These are phyloP conservation scores for Phaeosphaeria sp. DNA, from an alignment of 2,329 filamentous ascomycete species.

Conservation along the genomic window DNA sequence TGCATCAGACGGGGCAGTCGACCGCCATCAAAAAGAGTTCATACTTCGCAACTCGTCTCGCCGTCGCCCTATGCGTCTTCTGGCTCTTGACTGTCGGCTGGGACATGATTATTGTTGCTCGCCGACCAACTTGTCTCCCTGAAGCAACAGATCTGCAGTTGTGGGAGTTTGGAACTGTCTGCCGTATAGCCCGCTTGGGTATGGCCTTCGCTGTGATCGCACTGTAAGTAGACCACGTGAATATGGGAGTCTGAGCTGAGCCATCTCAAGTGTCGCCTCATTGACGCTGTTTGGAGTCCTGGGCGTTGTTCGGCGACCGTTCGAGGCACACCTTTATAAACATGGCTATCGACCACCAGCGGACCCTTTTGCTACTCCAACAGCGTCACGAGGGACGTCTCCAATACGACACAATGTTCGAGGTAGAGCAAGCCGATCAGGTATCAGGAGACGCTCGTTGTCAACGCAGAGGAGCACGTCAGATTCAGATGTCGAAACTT, in stretches of 20 bases:
- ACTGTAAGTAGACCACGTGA: slow-evolving; percentile 31
- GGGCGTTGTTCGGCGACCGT: slow-evolving; percentile 42
- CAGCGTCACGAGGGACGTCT: slow-evolving; percentile 24
- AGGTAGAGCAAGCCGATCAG: slow-evolving; percentile 20
- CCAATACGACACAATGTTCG: slow-evolving; percentile 18
- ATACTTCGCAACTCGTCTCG: slow-evolving; percentile 43
- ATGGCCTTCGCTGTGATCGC: slow-evolving; percentile 42
- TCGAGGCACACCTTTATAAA: slow-evolving; percentile 46
- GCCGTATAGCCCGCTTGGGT: slow-evolving; percentile 35
- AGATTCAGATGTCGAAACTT: slow-evolving; percentile 34
- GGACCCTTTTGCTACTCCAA: slow-evolving; percentile 18
- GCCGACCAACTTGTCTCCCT: slow-evolving; percentile 43
- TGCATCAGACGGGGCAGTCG: slow-evolving; percentile 28
- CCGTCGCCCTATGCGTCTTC: slow-evolving; percentile 39
- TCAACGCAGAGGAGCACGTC: slow-evolving; percentile 28
- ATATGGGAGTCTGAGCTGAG: slow-evolving; percentile 3
- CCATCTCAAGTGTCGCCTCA: slow-evolving; percentile 35
- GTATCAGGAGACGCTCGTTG: slow-evolving; percentile 11
- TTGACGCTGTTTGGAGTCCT: slow-evolving; percentile 43
- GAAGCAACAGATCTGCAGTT: slow-evolving; percentile 22
- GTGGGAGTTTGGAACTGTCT: slow-evolving; percentile 46
- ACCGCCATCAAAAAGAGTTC: slow-evolving; percentile 37
- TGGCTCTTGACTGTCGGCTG: slow-evolving; percentile 50
- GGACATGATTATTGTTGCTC: slow-evolving; percentile 49
- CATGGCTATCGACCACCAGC: slow-evolving; percentile 24